These are phyloP conservation scores for Cyberlindnera americana DNA, from an alignment of 805 yeast species.

Conservation along the genomic window DNA sequence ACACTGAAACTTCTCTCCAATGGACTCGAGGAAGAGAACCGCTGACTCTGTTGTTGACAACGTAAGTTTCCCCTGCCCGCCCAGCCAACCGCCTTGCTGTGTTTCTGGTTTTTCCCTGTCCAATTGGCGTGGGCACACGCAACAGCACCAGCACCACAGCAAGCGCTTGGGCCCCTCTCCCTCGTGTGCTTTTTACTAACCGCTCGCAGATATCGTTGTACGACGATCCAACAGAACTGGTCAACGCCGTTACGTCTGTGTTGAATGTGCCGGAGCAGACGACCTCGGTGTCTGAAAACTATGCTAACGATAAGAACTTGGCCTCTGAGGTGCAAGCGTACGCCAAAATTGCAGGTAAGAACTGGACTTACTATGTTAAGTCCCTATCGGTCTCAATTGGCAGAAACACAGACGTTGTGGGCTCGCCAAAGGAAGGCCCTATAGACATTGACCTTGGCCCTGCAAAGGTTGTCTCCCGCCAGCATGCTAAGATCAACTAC, in stretches of 20 bases:
- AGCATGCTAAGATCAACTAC: slow-evolving; percentile 81
- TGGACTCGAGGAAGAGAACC: slow-evolving; percentile 17
- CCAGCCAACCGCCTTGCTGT: too few species aligned
- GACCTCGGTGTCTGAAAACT: slow-evolving; percentile 69
- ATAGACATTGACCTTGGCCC: slow-evolving; percentile 94
- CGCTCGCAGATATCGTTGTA: slow-evolving; percentile 32
- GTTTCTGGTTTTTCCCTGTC: too few species aligned
- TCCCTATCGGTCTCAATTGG: slow-evolving; percentile 75
- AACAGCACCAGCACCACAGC: too few species aligned
- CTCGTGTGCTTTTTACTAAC: background rate
- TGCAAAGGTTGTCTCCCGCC: slow-evolving; percentile 92
- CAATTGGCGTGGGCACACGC: too few species aligned
- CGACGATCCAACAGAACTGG: slow-evolving; percentile 59
- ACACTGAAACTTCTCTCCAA: too few species aligned
- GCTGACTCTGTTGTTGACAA: slow-evolving; percentile 15
- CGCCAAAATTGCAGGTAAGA: slow-evolving; percentile 89
- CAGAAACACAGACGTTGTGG: slow-evolving; percentile 55
- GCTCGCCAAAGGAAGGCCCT: slow-evolving; percentile 17
- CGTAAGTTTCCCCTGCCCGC: slow-evolving; percentile 8
- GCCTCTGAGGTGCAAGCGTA: slow-evolving; percentile 89
- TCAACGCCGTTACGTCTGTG: slow-evolving; percentile 70
- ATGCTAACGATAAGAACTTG: slow-evolving; percentile 66
- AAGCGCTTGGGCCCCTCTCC: too few species aligned
- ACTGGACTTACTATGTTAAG: slow-evolving; percentile 94
- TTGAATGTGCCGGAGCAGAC: slow-evolving; percentile 68